Conservation (phyloP, 139 green algal species). For the Eudorina sp. region DNA sequence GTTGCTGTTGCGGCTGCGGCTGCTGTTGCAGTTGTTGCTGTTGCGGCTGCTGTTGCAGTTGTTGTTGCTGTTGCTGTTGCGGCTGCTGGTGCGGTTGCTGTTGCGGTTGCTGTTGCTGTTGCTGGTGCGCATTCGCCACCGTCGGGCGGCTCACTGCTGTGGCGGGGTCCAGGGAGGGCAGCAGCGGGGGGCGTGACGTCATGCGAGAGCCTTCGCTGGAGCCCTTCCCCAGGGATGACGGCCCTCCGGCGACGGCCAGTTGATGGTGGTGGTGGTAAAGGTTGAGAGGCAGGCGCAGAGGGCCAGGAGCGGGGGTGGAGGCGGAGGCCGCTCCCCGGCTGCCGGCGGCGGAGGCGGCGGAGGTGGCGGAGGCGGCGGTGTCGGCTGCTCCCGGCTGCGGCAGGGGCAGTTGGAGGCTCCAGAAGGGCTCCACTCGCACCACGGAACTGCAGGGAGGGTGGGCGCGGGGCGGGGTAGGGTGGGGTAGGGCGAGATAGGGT, state of each 20-base stretch:
- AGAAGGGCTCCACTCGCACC: conserved; percentile 23
- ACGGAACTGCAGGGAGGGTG: not conserved
- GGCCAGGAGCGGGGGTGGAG: no score
- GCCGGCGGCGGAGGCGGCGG: not conserved
- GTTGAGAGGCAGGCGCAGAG: no score
- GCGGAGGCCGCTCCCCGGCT: not conserved
- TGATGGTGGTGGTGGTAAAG: no score
- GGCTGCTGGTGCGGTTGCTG: conserved; percentile 4
- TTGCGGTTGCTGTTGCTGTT: not conserved
- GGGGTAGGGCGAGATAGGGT: not conserved
- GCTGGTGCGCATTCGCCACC: no score
- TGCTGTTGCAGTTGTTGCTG: not conserved
- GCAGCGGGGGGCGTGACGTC: not conserved
- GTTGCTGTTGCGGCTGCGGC: not conserved
- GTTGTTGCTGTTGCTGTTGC: no score
- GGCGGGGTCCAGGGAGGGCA: not conserved
- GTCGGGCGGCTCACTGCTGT: no score
- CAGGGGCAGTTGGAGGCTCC: conserved; percentile 23
- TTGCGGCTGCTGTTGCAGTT: no score
- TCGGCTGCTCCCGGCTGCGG: no score
- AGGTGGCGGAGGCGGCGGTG: no score
- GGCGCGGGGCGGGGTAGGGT: not conserved
- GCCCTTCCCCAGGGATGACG: no score
- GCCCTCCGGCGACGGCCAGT: no score
- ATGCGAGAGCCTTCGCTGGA: no score